Base-by-base conservation (phyloP, 2,329 filamentous ascomycete species). In the Colletotrichum sp. region DNA sequence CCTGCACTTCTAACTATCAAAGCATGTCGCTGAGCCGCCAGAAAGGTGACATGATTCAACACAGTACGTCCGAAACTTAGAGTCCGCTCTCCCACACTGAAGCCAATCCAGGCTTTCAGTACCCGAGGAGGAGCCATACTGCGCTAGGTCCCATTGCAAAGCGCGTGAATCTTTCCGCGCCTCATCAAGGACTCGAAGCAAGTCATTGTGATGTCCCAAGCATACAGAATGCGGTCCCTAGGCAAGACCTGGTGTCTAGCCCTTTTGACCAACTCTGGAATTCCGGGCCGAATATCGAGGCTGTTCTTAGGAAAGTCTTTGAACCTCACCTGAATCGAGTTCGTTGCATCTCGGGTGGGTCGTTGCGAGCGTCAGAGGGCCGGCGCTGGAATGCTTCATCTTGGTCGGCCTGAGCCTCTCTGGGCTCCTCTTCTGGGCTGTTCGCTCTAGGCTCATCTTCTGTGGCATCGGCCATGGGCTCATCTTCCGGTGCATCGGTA, bases 71-170 rank as follows among this genome's bases (percentile, higher is more conserved):
- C 44, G 11, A 49, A 7, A 49, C 11, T 22, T 44, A 4, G 12
- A 22, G 13, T 22, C 6, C 6, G 44, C n/a, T 22, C 12, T 49
- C 1, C 44, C 6, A 13, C 44, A 49, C 4, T 13, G 6, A n/a
- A 22, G 44, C 6, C 11, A 13, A 12, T 49, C 3, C 3, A 8
- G 3, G 12, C 11, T n/a, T 22, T 22, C 44, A 49, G 11, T 49
- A 1, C n/a, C 6, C n/a, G n/a, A 22, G 11, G n/a, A 22, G n/a
- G 1, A 49, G 0, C 11, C n/a, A 22, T 8, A 0, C 44, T 49
- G 44, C 44, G n/a, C 44, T n/a, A 49, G 44, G 15, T 22, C 44
- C 44, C 39, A 22, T n/a, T 12, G 39, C 3, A 12, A n/a, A n/a
- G 19, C 39, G 39, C 39, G 39, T 49, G 9, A 49, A 49, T n/a